Evolutionary conservation across 2,329 filamentous ascomycete genomes (phyloP).

Genomic region (Sclerotinia spermophila): DNA sequence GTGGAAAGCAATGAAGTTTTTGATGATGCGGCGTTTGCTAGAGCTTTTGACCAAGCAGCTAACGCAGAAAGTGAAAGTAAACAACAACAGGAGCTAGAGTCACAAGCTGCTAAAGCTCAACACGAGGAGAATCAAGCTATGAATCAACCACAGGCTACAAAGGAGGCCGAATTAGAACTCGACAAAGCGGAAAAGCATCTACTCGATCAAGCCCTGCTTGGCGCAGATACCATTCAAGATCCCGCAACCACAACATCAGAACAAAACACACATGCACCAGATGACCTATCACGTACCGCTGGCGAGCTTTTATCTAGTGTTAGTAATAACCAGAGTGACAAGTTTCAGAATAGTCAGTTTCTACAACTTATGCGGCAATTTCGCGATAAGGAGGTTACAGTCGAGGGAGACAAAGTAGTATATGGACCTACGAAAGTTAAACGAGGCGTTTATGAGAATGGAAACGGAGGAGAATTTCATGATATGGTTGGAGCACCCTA

Average conservation of each 20-base stretch:
- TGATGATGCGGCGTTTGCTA: slow-evolving; percentile 53
- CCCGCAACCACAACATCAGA: slow-evolving; percentile 33
- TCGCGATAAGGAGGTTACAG: slow-evolving; percentile 65
- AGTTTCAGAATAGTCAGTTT: slow-evolving; percentile 77
- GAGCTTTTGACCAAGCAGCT: slow-evolving; percentile 46
- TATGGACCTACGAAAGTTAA: not conserved
- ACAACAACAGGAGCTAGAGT: slow-evolving; percentile 26
- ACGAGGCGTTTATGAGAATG: not conserved
- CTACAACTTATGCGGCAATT: slow-evolving; percentile 72
- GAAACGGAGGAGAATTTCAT: not conserved
- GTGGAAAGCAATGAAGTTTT: slow-evolving; percentile 42
- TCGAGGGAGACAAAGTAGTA: slow-evolving; percentile 67
- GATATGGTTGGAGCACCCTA: not conserved
- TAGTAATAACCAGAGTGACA: slow-evolving; percentile 62
- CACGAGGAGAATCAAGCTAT: slow-evolving; percentile 15
- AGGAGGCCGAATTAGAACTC: slow-evolving; percentile 2
- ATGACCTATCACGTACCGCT: slow-evolving; percentile 70
- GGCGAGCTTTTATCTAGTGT: slow-evolving; percentile 67
- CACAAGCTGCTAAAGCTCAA: slow-evolving; percentile 19
- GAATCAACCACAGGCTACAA: slow-evolving; percentile 19
- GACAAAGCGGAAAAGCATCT: slow-evolving; percentile 8
- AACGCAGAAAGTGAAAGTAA: slow-evolving; percentile 23
- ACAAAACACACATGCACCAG: slow-evolving; percentile 38
- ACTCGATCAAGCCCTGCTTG: slow-evolving; percentile 33
- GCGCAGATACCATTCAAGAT: slow-evolving; percentile 36